These are phyloP conservation scores for Scedosporium minutisporum DNA, from an alignment of 2,329 filamentous ascomycete genomes.

Conservation along the genomic window DNA sequence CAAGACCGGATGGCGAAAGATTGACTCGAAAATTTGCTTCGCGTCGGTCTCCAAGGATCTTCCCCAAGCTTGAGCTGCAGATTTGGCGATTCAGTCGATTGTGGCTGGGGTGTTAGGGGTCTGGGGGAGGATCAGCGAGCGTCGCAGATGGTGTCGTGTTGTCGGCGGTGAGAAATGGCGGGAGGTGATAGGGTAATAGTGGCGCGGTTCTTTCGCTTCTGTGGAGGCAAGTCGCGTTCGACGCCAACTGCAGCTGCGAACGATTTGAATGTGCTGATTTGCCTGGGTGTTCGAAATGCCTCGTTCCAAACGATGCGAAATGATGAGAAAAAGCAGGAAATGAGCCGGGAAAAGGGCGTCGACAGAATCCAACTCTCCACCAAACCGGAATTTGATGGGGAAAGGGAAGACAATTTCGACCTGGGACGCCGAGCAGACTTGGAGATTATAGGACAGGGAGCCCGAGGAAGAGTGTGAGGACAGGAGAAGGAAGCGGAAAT, in stretches of 20 bases:
- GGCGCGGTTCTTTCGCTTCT: neutral
- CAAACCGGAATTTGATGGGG: neutral
- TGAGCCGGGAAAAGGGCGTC: neutral
- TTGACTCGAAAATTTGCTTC: neutral
- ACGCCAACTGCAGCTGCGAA: neutral
- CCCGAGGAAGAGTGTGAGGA: neutral
- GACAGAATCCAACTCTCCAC: neutral
- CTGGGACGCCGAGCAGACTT: neutral
- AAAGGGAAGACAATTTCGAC: neutral
- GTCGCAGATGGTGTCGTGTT: neutral
- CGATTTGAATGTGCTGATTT: neutral
- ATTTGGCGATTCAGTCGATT: neutral
- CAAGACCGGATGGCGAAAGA: neutral
- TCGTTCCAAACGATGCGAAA: neutral
- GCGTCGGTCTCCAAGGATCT: neutral
- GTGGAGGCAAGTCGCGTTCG: neutral
- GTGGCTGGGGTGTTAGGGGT: neutral
- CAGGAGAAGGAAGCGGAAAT: neutral
- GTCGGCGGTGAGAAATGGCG: neutral
- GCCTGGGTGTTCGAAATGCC: neutral
- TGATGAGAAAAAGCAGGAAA: neutral
- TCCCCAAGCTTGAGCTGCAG: neutral
- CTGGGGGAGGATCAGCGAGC: neutral
- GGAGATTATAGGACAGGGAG: conserved; percentile 1
- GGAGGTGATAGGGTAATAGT: neutral